Percentiles rank a stretch among this genome's conserved stretches.
phyloP scores from a whole-genome alignment of 495 filamentous ascomycete species.

The Neurospora africana region DNA sequence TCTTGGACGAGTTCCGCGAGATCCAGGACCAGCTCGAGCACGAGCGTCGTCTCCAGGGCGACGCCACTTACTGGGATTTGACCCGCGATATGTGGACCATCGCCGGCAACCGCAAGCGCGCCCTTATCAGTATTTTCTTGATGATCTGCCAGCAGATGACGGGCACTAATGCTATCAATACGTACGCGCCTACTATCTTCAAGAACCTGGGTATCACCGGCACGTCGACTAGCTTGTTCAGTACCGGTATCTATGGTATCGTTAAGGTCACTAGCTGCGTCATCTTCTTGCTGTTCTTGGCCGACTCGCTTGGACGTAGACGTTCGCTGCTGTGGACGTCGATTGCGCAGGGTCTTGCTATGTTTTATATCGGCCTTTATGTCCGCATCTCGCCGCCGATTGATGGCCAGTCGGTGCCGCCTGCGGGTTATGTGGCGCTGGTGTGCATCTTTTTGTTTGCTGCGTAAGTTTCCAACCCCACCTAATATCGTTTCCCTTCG shows the following conservation, averaged over 20 bases:
- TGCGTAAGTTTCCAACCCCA: conserved; percentile 21
- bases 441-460: conserved; percentile 67
- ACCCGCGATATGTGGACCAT: conserved; percentile 65
- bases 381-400: conserved; percentile 57
- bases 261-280: conserved; percentile 34
- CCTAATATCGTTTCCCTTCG: no score
- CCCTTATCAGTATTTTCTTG: conserved; percentile 27
- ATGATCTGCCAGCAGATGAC: conserved; percentile 39
- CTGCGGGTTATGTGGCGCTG: conserved; percentile 52
- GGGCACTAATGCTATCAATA: conserved; percentile 40
- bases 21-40: conserved; percentile 60
- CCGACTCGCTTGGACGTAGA: conserved; percentile 54
- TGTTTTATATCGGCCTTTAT: conserved; percentile 77
- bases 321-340: conserved; percentile 65
- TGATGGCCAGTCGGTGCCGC: conserved; percentile 27
- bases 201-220: conserved; percentile 36
- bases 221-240: conserved; percentile 34
- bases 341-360: conserved; percentile 57
- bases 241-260: conserved; percentile 42
- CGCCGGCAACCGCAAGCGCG: conserved; percentile 43
- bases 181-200: conserved; percentile 43
- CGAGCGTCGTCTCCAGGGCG: conserved; percentile 52
- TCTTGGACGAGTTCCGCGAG: conserved; percentile 55
- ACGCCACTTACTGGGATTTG: conserved; percentile 51
- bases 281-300: conserved; percentile 43